Conservation (phyloP, 495 filamentous ascomycete genomes). For the Haplographium delicatum region DNA sequence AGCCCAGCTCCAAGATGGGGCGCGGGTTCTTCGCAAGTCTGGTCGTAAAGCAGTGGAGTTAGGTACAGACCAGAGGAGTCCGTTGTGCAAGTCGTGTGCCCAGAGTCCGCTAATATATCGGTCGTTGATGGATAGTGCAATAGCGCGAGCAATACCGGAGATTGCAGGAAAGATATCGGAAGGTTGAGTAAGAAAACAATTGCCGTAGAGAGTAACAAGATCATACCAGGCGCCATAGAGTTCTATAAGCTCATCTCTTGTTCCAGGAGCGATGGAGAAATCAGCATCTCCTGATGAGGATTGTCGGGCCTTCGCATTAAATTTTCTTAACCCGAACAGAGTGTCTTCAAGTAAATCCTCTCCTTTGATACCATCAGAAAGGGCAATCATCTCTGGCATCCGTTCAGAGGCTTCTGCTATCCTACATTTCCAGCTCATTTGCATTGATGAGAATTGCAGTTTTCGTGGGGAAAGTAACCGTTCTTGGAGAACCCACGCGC, state of each 20-base stretch:
- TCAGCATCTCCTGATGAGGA: too few species aligned
- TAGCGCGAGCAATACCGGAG: neutral
- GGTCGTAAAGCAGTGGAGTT: neutral
- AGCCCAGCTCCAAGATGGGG: slow-evolving; percentile 1
- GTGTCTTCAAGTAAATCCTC: neutral
- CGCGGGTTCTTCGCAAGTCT: neutral
- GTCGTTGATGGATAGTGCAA: neutral
- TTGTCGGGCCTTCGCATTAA: neutral
- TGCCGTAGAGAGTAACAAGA: neutral
- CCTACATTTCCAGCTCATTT: neutral
- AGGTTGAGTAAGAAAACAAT: neutral
- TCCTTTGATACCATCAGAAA: neutral
- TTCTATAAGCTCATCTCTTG: neutral
- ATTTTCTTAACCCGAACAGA: neutral
- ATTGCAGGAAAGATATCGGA: slow-evolving; percentile 1
- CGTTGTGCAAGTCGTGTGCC: neutral
- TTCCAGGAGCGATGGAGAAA: neutral
- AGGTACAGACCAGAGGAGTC: neutral
- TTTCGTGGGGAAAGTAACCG: neutral
- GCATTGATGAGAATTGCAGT: neutral
- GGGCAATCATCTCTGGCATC: neutral
- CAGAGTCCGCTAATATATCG: neutral
- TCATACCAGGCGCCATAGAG: slow-evolving; percentile 1
- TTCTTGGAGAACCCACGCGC: neutral
- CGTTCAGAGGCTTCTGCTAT: neutral